Evolutionary conservation across 2,329 filamentous ascomycete species (phyloP).

Genomic region (Colletotrichum tropicicola): DNA sequence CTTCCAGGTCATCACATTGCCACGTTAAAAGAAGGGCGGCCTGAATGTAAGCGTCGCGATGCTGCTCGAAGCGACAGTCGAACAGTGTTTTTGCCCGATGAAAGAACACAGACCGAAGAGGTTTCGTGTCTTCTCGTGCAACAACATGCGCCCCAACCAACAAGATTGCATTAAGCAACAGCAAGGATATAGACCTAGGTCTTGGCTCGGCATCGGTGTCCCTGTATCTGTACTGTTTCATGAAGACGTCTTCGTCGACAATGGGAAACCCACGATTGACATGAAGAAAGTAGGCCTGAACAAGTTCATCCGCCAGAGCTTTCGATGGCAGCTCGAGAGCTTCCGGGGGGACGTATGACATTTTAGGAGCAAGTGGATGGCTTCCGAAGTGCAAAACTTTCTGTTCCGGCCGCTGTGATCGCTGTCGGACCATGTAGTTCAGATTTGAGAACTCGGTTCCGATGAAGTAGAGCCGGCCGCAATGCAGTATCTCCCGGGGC

Average conservation of each 20-base stretch:
- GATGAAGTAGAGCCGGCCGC: constrained; percentile 61
- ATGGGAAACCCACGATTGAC: constrained; percentile 62
- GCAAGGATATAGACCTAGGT: constrained; percentile 49
- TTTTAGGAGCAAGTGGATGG: constrained; percentile 46
- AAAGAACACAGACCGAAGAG: constrained; percentile 56
- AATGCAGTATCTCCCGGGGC: constrained; percentile 54
- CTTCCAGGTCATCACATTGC: constrained; percentile 64
- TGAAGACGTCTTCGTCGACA: constrained; percentile 60
- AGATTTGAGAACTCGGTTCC: constrained; percentile 65
- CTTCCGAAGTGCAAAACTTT: constrained; percentile 45
- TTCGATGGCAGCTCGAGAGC: constrained; percentile 59
- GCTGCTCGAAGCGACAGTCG: constrained; percentile 61
- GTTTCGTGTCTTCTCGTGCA: constrained; percentile 47
- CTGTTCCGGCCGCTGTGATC: constrained; percentile 34
- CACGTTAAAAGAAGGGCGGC: constrained; percentile 63
- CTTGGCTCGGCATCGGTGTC: constrained; percentile 44
- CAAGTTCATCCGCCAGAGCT: constrained; percentile 55
- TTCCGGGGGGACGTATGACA: constrained; percentile 52
- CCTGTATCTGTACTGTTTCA: constrained; percentile 59
- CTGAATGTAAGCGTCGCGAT: constrained; percentile 63
- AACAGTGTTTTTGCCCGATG: constrained; percentile 61
- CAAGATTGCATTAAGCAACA: constrained; percentile 59
- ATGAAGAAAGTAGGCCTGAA: constrained; percentile 58
- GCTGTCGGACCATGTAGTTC: constrained; percentile 62
- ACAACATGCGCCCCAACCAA: constrained; percentile 61